Base-by-base conservation (phyloP, 2,329 filamentous ascomycete species). In the Pseudogymnoascus sp. region DNA sequence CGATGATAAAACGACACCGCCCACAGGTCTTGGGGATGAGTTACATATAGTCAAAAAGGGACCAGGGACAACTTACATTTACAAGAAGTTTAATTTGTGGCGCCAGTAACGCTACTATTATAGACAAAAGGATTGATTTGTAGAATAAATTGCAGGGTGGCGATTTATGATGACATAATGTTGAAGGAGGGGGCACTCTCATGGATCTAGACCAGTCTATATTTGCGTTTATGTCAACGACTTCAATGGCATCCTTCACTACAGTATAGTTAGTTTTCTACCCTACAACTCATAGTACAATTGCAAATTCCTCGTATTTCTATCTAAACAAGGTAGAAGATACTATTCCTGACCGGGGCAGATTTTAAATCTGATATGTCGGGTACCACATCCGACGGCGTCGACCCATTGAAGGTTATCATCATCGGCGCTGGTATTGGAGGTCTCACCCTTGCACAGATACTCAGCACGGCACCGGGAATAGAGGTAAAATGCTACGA, bases 351-450 rank as follows among this genome's bases (percentile, higher is more conserved):
- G 38, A 10, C 15, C 4, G 15, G 15, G 8, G 38, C 15, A 44
- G 41, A 44, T 25, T 21, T 21, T 10, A 6, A 70, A 64, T 6
- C 63, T 63, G 41, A 78, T 66, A 3, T 74, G 71, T 33, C 70
- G 64, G 36, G 68, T 61, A 59, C 72, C 75, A 55, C 70, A 72
- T 4, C 70, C 66, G 25, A 25, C 41, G 41, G 12, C 41, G 7
- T 10, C n/a, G 39, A 44, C 17, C 10, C 41, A 25, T 25, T 44
- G 41, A 44, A 44, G 17, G 41, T 44, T 44, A 44, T 44, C 10
- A 63, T 71, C 44, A 65, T 71, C 29, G 69, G 69, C 7, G 69
- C 64, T 35, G 69, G 69, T 15, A 55, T 70, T 27, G 64, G 62
- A 15, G 69, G 69, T 3, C 60, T 71, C 27, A 65, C 66, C 3